Conservation (phyloP, 306 rosid genomes). For the Prunus padus region DNA sequence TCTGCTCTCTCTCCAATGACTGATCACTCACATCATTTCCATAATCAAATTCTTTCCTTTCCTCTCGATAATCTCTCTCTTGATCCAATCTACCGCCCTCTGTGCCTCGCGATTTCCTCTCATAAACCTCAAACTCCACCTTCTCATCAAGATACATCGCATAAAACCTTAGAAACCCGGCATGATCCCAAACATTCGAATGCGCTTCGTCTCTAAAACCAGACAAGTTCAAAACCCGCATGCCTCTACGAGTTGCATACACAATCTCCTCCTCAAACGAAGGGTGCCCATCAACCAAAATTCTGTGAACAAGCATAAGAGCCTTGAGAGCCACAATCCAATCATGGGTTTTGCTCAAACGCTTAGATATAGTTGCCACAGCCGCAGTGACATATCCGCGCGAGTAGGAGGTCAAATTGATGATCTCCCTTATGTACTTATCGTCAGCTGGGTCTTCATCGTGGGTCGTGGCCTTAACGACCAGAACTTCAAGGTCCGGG, state of each 20-base stretch:
- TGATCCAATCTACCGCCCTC: conserved; percentile 18
- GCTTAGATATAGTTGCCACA: conserved; percentile 52
- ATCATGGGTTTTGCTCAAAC: conserved; percentile 68
- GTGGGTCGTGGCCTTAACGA: conserved; percentile 79
- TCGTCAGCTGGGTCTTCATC: conserved; percentile 80
- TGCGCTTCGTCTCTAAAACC: conserved; percentile 87
- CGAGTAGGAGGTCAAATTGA: conserved; percentile 51
- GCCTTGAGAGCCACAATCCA: conserved; percentile 88
- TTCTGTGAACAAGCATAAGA: conserved; percentile 71
- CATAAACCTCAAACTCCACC: conserved; percentile 52
- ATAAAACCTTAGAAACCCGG: conserved; percentile 65
- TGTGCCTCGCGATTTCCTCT: conserved; percentile 44
- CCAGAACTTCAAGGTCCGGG: conserved; percentile 75
- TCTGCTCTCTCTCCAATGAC: conserved; percentile 31
- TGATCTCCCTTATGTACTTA: conserved; percentile 60
- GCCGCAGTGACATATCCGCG: conserved; percentile 58
- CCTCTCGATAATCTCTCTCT: conserved; percentile 28
- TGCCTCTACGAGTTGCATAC: conserved; percentile 47
- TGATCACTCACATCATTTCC: conserved; percentile 39
- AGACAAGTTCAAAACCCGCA: conserved; percentile 58
- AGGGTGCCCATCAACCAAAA: conserved; percentile 69
- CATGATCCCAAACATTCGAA: conserved; percentile 72
- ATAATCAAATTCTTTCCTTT: conserved; percentile 34
- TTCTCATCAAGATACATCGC: conserved; percentile 72
- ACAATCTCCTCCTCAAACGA: conserved; percentile 71